Evolutionary conservation across 305 asterid species (phyloP).

Genomic region (Coffea humblotiana): DNA sequence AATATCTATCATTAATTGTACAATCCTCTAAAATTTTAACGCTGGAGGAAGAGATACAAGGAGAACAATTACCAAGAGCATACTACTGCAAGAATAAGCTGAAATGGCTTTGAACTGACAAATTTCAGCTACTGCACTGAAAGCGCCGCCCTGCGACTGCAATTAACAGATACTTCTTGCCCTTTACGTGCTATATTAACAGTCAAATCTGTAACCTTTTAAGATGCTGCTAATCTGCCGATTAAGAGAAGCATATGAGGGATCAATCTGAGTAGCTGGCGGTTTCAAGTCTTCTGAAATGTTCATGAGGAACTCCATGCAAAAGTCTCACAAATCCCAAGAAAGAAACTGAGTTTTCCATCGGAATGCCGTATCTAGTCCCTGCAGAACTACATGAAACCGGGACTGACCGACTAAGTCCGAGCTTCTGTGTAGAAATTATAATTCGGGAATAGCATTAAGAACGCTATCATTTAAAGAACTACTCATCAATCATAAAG

Average conservation of each 20-base stretch:
- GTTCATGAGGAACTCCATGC: slow-evolving; percentile 79
- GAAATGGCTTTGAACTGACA: slow-evolving; percentile 7
- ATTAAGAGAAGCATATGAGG: neutral
- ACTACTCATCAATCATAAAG: neutral
- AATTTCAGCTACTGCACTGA: slow-evolving; percentile 9
- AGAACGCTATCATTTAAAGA: neutral
- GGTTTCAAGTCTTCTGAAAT: slow-evolving; percentile 57
- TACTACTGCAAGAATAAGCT: slow-evolving; percentile 14
- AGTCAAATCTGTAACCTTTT: neutral
- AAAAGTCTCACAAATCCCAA: slow-evolving; percentile 82
- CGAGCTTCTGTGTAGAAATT: too few species aligned
- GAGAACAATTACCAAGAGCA: slow-evolving; percentile 25
- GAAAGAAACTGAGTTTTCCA: slow-evolving; percentile 52
- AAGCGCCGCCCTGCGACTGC: neutral
- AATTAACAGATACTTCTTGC: neutral
- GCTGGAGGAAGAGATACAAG: slow-evolving; percentile 19
- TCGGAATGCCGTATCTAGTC: slow-evolving; percentile 36
- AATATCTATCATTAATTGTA: slow-evolving; percentile 54
- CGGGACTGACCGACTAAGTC: too few species aligned
- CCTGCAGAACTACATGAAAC: neutral
- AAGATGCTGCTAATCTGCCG: slow-evolving; percentile 2
- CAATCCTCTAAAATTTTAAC: slow-evolving; percentile 40
- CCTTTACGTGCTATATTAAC: neutral
- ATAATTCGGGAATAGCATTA: too few species aligned
- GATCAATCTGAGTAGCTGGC: neutral